Evolutionary conservation across 306 rosid species (phyloP).

Genomic region (Pachyrhizus erosus): DNA sequence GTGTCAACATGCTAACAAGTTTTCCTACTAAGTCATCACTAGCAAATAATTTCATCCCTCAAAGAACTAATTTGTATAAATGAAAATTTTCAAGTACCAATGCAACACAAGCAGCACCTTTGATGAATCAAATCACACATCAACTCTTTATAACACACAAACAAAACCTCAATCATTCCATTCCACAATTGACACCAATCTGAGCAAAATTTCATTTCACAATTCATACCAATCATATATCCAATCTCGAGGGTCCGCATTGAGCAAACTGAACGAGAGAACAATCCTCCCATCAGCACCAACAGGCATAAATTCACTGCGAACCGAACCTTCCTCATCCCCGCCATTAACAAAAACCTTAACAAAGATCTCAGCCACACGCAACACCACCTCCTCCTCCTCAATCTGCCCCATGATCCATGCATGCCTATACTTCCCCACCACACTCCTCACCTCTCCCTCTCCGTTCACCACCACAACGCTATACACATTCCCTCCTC

Average conservation of each 20-base stretch:
- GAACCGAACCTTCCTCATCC: constrained; percentile 74
- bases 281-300: constrained; percentile 93
- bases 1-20: background rate
- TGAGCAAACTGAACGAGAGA: constrained; percentile 92
- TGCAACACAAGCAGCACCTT: background rate
- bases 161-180: constrained; percentile 19
- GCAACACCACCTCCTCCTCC: constrained; percentile 61
- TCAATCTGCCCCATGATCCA: constrained; percentile 71
- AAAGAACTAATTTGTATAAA: background rate
- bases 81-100: background rate
- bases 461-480: constrained; percentile 73
- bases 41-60: background rate
- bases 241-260: constrained; percentile 82
- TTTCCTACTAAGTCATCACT: background rate
- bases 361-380: constrained; percentile 78
- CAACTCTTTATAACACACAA: background rate
- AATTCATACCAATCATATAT: constrained; percentile 80
- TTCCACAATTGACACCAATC: constrained; percentile 69
- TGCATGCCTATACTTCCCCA: constrained; percentile 87
- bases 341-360: constrained; percentile 91
- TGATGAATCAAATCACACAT: background rate
- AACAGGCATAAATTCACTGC: constrained; percentile 91
- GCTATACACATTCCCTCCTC: constrained; percentile 62
- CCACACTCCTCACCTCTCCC: constrained; percentile 62
- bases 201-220: constrained; percentile 63